Base-by-base conservation (phyloP, 352 stramenopile genomes). In the Phytophthora litchii region DNA sequence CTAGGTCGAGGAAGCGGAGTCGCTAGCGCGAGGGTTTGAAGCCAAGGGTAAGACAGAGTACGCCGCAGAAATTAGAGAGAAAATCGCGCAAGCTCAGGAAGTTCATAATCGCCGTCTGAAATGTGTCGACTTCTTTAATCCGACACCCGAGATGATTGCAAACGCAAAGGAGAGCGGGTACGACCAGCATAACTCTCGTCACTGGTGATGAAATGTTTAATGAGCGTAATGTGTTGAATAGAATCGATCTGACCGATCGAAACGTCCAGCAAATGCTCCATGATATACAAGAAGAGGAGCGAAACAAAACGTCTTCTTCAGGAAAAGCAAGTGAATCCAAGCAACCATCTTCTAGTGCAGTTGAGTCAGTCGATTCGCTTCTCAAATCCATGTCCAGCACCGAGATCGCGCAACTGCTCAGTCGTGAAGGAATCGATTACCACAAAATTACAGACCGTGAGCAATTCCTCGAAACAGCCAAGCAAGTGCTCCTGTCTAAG, bases 211-310 rank as follows among this genome's bases (percentile, higher is more conserved):
- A 21, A 40, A 14, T 37, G 17, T 35, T 17, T 52, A 14, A 44
- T 10, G 17, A 13, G 8, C 38, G 8, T 51, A 36, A 49, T 56
- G 10, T 32, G 8, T 17, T 8, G 29, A 34, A 10, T 27, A 95
- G 86, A 19, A 93, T 95, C 36, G 84, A 94, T 66, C 54, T 94
- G 36, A 90, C 78, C 0, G 83, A 92, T 47, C 62, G 38, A 10
- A 80, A 76, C 46, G 72, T 93, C 3, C 86, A 95, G 60, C 66
- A 88, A 57, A 92, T 93, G 79, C 64, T 95, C 14, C 71, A 89
- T 34, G 76, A 95, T 29, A 71, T 94, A 12, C 86, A 94, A 69
- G 70, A 88, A 19, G 78, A 91, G 20, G 78, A 93, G 47, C 70
- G 70, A 7, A 60, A 45, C 27, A 79, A 87, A 48, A 27, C 59